Percentiles rank a stretch among this genome's conserved stretches.
Conservation (phyloP, 2,329 filamentous ascomycete species). For the Alternaria incomplexa region DNA sequence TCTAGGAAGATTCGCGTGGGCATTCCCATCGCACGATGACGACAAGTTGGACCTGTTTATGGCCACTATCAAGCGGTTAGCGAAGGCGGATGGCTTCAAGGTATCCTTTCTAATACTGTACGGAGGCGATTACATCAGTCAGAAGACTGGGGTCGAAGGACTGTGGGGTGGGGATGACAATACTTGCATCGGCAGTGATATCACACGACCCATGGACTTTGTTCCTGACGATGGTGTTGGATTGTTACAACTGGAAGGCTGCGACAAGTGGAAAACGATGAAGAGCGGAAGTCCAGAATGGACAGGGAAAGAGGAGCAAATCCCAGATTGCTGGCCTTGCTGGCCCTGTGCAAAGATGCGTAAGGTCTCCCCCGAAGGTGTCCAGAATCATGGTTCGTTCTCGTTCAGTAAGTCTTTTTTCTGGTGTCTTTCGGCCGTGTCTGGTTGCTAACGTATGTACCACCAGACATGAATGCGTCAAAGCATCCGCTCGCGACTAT, state of each 20-base stretch:
- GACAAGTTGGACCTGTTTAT: background rate
- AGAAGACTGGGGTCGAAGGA: background rate
- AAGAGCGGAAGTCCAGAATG: background rate
- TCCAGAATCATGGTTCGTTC: background rate
- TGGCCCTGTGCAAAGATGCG: background rate
- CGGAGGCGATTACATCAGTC: background rate
- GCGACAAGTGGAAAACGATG: background rate
- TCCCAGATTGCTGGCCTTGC: background rate
- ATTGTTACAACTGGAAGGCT: background rate
- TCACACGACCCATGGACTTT: background rate
- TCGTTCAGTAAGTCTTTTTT: background rate
- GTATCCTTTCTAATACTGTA: background rate
- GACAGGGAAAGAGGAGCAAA: background rate
- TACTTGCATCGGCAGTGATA: accelerated
- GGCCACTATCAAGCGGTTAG: background rate
- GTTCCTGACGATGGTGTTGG: background rate
- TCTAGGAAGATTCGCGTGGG: background rate
- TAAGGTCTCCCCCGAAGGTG: background rate
- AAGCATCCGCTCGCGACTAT: background rate
- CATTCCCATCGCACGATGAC: background rate
- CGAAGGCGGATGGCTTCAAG: background rate
- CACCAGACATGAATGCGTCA: accelerated
- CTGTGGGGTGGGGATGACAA: background rate
- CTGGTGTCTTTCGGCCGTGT: background rate
- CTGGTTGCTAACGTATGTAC: background rate